These are phyloP conservation scores for Lodderomyces pseudojiufengensis DNA, from an alignment of 1,139 yeast species.

Conservation along the genomic window DNA sequence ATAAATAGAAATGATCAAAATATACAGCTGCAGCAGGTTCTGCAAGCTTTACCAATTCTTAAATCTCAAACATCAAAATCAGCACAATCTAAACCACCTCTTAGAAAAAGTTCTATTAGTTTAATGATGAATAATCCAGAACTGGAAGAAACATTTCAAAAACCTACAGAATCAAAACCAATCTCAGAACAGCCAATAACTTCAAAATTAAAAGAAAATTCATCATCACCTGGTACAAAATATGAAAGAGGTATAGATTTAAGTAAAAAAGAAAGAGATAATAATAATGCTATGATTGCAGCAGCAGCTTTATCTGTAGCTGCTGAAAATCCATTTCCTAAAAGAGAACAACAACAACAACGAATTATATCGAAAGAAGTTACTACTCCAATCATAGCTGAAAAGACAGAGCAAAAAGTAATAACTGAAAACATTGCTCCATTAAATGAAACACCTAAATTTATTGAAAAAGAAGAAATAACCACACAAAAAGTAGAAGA, in stretches of 20 bases:
- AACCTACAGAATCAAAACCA: background rate
- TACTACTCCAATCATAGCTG: slow-evolving; percentile 5
- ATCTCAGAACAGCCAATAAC: slow-evolving; percentile 1
- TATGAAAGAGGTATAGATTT: slow-evolving; percentile 42
- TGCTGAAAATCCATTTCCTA: slow-evolving; percentile 61
- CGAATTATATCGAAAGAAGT: slow-evolving; percentile 15
- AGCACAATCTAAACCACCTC: slow-evolving; percentile 4
- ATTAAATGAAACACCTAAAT: background rate
- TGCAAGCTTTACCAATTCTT: slow-evolving; percentile 1
- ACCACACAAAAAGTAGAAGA: background rate
- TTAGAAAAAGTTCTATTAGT: slow-evolving; percentile 12
- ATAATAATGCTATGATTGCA: slow-evolving; percentile 55
- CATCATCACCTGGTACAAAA: slow-evolving; percentile 9
- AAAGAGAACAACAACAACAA: slow-evolving; percentile 15
- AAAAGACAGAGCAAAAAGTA: slow-evolving; percentile 1
- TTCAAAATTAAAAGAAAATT: slow-evolving; percentile 3
- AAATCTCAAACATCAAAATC: slow-evolving; percentile 3
- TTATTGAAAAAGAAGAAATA: background rate
- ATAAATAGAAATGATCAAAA: too few species aligned
- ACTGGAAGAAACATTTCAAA: background rate
- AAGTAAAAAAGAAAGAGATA: slow-evolving; percentile 34
- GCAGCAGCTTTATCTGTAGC: slow-evolving; percentile 75
- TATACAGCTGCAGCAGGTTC: slow-evolving; percentile 2
- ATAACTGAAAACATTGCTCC: background rate
- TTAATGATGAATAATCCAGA: slow-evolving; percentile 13